Evolutionary conservation across 805 yeast species (phyloP).

Genomic region (Wickerhamomyces kurtzmanii): DNA sequence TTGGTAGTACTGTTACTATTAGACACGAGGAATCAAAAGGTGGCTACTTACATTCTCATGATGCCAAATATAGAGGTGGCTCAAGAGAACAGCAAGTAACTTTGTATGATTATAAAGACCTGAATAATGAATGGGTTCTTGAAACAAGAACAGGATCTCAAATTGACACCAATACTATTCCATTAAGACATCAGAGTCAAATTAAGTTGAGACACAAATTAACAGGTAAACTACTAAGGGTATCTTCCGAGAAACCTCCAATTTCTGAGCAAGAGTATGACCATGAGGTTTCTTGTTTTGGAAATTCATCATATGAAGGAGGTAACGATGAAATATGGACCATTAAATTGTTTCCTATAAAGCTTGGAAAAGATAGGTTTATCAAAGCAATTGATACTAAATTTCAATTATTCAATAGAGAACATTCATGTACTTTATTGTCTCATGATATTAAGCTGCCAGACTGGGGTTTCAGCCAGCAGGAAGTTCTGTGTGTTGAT

Average conservation of each 20-base stretch:
- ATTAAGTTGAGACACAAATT: slow-evolving; percentile 61
- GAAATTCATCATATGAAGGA: slow-evolving; percentile 51
- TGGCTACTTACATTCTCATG: slow-evolving; percentile 75
- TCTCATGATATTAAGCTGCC: slow-evolving; percentile 73
- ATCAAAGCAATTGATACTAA: slow-evolving; percentile 53
- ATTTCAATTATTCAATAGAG: slow-evolving; percentile 59
- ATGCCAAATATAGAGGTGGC: slow-evolving; percentile 51
- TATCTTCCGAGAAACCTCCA: slow-evolving; percentile 72
- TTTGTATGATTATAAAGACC: slow-evolving; percentile 48
- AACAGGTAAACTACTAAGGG: slow-evolving; percentile 62
- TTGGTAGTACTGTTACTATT: slow-evolving; percentile 62
- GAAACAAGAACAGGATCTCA: too few species aligned
- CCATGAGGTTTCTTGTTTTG: slow-evolving; percentile 69
- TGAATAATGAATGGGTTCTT: slow-evolving; percentile 66
- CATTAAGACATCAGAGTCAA: slow-evolving; percentile 37
- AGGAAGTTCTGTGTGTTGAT: slow-evolving; percentile 81
- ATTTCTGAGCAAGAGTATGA: slow-evolving; percentile 87
- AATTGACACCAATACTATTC: too few species aligned
- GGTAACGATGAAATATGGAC: slow-evolving; percentile 66
- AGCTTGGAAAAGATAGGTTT: slow-evolving; percentile 23
- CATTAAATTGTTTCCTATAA: slow-evolving; percentile 36
- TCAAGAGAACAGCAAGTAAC: slow-evolving; percentile 75
- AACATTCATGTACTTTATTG: slow-evolving; percentile 59
- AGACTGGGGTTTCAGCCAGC: slow-evolving; percentile 76
- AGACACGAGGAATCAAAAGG: slow-evolving; percentile 66